Base-by-base conservation (phyloP, 441 rosid species). In the Gossypium trilobum region DNA sequence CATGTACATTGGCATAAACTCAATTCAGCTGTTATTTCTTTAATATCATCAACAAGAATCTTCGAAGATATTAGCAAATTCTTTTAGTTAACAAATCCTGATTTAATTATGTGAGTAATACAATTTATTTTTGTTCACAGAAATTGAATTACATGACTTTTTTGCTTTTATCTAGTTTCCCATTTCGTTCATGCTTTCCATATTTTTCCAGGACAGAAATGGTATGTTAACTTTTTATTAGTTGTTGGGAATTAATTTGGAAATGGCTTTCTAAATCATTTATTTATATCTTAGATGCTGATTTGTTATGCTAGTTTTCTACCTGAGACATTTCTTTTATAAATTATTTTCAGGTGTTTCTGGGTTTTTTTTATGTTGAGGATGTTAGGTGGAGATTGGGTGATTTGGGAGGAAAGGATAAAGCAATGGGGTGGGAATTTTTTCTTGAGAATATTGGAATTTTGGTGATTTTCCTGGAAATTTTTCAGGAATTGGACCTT, bases 241-340 rank as follows among this genome's bases (percentile, higher is more conserved):
- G 80, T 71, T 77, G 79, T 74, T 68, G 80, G 57, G 74, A 68
- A 57, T 63, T 67, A 75, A 70, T 66, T 69, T 77, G 72, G 36
- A 74, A 73, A 58, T 75, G 50, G 70, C 11, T 31, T 58, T 74
- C 72, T 64, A n/a, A 58, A 57, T 74, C 85, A 61, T 86, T 83
- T 77, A 81, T 68, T 83, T 77, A 81, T 68, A 64, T 59, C 71
- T 46, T 5, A 71, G 74, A 75, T 84, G 75, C 70, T 66, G 73
- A 75, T 61, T 50, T 69, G 67, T 22, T 70, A 3, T 52, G 27
- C 33, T 11, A 16, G 31, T 36, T 31, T 75, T 62, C 25, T 33
- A 33, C 67, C 48, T 62, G 67, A 62, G 25, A 16, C 17, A 57
- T 50, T 27, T 42, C 14, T 22, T 51, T 16, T 42, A 16, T 20